Evolutionary conservation across 441 rosid genomes (phyloP), one percentile per base, ranked within the genome.

Genomic region (Geranium incanum): DNA sequence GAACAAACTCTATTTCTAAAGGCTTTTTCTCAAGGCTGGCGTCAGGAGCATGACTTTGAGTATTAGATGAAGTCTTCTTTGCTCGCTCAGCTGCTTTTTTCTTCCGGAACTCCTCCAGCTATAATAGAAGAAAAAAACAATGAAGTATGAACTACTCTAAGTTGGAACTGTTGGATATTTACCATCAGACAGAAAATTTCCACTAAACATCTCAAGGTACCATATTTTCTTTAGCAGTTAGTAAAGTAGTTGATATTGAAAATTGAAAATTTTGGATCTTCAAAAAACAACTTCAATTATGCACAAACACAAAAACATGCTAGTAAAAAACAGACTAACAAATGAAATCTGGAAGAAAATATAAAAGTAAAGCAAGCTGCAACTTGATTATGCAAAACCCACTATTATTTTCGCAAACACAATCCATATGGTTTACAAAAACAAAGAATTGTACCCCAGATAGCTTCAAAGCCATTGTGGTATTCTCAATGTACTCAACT

Each of bases 41-140:
- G 77, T 83, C 83, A 69, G 84, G 74, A 84, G 74, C 68, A 36
- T 73, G 64, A 79, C 81, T 71, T 63, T 75, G 90, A 72, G 67
- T 76, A 69, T 52, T 76, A 68, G 84, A 74, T 45, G 84, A 73
- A 43, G 86, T 81, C 81, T 91, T 92, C 81, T 85, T 89, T 33
- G 93, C 92, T 76, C 83, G 81, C 68, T 89, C 97, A 36, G 96
- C 97, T 65, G 96, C 99, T 72, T 92, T 95, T 84, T 86, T 88
- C 91, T 89, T 95, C 33, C 99, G 96, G 67, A 95, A 95, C 83
- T 91, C 96, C 83, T 95, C 98, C 77, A 95, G 86, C 99, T 95
- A 84, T 70, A 80, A 23, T 59, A 39, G 65, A 52, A 57, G 4
- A 21, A 21, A 33, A 1, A 6, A 15, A 36, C 39, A 74, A 9